Evolutionary conservation across 192 early-diverging fungal species (phyloP).

Genomic region (Coemansia nantahalensis): DNA sequence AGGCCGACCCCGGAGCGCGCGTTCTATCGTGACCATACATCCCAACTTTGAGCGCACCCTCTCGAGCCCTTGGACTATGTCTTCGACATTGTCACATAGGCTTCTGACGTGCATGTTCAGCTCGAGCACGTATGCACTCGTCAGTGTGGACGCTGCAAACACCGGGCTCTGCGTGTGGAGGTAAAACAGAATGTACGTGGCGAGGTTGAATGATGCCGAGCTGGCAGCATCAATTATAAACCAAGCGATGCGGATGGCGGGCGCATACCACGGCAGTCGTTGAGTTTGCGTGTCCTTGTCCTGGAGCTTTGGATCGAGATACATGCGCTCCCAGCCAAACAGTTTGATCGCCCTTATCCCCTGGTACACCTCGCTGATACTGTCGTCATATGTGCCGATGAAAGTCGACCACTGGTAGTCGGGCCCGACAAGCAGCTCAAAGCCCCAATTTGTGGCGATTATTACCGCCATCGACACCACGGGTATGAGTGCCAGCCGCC

Average conservation of each 20-base stretch:
- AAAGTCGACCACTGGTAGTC: conserved; percentile 12
- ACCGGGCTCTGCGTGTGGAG: conserved; percentile 4
- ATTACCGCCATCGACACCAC: neutral
- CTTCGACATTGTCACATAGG: conserved; percentile 4
- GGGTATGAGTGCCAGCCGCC: conserved; percentile 24
- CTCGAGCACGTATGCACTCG: conserved; percentile 32
- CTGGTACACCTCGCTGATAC: conserved; percentile 21
- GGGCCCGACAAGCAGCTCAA: conserved; percentile 11
- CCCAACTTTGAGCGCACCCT: conserved; percentile 3
- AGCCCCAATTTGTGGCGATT: neutral
- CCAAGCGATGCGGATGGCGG: conserved; percentile 18
- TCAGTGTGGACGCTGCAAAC: neutral
- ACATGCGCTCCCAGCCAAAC: conserved; percentile 46
- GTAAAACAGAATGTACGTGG: conserved; percentile 20
- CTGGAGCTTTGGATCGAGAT: conserved; percentile 21
- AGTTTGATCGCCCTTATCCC: conserved; percentile 38
- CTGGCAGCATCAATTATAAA: conserved; percentile 1
- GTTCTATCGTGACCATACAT: conserved; percentile 14
- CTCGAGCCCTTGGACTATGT: conserved; percentile 1
- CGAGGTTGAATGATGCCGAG: conserved; percentile 9
- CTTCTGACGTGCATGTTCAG: conserved; percentile 12
- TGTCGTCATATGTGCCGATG: conserved; percentile 1
- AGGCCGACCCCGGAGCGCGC: conserved; percentile 7
- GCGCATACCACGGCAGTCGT: conserved; percentile 33
- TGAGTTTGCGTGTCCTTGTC: neutral